A percentile compares a stretch with the other conserved stretches of the same genome.
Evolutionary conservation across 106 monocot species (phyloP).

Genomic region (Narthecium ossifragum): DNA sequence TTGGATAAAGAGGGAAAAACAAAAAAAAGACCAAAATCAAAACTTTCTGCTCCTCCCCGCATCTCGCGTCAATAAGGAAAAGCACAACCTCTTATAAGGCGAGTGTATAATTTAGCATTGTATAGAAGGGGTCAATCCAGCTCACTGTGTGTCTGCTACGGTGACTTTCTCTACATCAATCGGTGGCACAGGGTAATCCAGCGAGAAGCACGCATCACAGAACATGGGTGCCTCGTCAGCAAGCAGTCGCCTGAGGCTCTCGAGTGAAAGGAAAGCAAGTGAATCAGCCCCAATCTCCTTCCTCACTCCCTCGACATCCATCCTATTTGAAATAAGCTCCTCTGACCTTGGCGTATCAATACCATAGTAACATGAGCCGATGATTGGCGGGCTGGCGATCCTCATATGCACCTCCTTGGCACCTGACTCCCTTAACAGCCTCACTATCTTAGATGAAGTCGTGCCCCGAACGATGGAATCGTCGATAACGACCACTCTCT

Average conservation of each 20-base stretch:
- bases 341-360: conserved; percentile 73
- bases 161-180: conserved; percentile 15
- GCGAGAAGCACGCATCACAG: conserved; percentile 70
- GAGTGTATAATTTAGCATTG: neutral
- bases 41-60: neutral
- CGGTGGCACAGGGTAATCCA: conserved; percentile 55
- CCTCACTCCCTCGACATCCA: conserved; percentile 55
- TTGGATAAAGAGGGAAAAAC: neutral
- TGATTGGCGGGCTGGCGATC: conserved; percentile 81
- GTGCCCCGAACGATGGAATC: conserved; percentile 93
- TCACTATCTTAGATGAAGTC: conserved; percentile 84
- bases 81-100: too few relatives aligned
- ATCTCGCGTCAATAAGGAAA: too few relatives aligned
- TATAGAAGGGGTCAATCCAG: too few relatives aligned
- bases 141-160: too few relatives aligned
- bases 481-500: conserved; percentile 77
- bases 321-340: conserved; percentile 63
- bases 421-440: conserved; percentile 61
- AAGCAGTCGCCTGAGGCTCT: conserved; percentile 29
- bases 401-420: conserved; percentile 93
- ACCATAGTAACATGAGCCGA: conserved; percentile 87
- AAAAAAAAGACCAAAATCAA: neutral
- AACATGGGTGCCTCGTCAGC: conserved; percentile 37
- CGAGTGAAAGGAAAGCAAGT: conserved; percentile 45
- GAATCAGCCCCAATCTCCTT: conserved; percentile 50